Conservation (phyloP, 306 rosid species). For the Quercus suber region DNA sequence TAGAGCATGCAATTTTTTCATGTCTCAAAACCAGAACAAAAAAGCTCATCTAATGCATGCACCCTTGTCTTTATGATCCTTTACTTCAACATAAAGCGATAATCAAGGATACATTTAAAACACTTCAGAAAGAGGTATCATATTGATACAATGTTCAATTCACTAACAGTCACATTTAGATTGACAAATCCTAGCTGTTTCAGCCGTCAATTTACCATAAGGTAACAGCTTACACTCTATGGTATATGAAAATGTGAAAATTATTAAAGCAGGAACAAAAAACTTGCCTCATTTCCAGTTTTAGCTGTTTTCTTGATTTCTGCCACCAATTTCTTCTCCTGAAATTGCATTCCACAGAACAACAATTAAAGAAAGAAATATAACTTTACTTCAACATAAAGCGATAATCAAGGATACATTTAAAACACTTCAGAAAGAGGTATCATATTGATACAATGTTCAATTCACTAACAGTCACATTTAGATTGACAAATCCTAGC, state of each 20-base stretch:
- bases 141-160: not conserved
- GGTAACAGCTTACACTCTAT: not conserved
- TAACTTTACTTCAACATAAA: not conserved
- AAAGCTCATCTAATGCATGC: not conserved
- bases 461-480: not conserved
- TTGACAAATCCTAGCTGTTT: not conserved
- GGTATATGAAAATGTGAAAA: slow-evolving; percentile 1
- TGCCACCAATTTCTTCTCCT: no score
- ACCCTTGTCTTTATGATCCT: not conserved
- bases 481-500: not conserved
- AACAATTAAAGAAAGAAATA: no score
- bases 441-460: not conserved
- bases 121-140: not conserved
- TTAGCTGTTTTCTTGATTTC: no score
- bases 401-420: not conserved
- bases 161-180: not conserved
- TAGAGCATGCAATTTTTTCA: not conserved
- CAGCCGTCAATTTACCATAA: not conserved
- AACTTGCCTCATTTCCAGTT: no score
- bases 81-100: not conserved
- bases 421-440: not conserved
- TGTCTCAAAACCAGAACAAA: not conserved
- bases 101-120: not conserved
- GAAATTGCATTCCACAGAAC: no score
- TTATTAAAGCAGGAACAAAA: not conserved